Evolutionary conservation across 305 asterid species (phyloP), one percentile per base, ranked within the genome.

Genomic region (Ajuga reptans): DNA sequence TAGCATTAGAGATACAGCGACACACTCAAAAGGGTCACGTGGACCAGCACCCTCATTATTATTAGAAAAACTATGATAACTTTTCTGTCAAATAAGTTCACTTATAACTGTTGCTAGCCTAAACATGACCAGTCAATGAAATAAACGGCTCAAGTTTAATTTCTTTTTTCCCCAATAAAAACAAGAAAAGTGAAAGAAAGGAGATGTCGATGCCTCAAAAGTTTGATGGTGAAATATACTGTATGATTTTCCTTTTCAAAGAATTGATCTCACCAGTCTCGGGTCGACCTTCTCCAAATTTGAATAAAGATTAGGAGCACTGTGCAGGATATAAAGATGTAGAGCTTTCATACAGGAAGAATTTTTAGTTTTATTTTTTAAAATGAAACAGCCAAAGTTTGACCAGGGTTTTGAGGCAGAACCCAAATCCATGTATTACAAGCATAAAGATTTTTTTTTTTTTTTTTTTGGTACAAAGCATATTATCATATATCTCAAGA

Each of bases 11-110:
- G 34, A 63, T 71, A 50, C 43, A 41, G 52, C 42, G 56, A 49
- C 17, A 11, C 31, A 9, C 66, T 1, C 29, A 53, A 49, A 45
- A 43, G 39, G 67, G 29, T 47, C 27, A 14, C 37, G 66, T 10
- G 29, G 60, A 68, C 68, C 77, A 69, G 41, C 33, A 15, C 7
- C n/a, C 29, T 57, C 73, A 74, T 56, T 63, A 7, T 31, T 47
- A 18, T 42, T 9, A 41, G 15, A 57, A 47, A 45, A 58, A 34
- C 55, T 43, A 53, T 49, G 61, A 24, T 65, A 31, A 39, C 29
- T 33, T 33, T 69, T 64, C 50, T 21, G 10, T 46, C 39, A 62
- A 72, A 31, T 42, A 66, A 47, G 47, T 14, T 24, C 59, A 56
- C 21, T 41, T 47, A 57, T n/a, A n/a, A n/a, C n/a, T n/a, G 37